Evolutionary conservation across 345 rosid species (phyloP), one percentile per base, ranked within the genome.

Genomic region (Sapria himalayana): DNA sequence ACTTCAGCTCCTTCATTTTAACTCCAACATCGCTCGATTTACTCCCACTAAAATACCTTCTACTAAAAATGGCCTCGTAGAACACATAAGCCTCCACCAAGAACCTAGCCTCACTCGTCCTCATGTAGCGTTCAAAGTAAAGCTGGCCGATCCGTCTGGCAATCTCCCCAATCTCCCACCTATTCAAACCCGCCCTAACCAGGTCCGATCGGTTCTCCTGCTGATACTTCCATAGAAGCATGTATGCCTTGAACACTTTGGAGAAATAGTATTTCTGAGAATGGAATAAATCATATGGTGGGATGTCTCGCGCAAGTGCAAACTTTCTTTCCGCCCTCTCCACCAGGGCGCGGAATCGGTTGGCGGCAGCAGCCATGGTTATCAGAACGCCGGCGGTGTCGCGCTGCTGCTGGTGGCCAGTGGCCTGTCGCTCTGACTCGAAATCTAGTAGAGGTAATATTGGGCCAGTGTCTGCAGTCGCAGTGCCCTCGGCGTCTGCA

Each of bases 101-200:
- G 20, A 84, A 91, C 63, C 86, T 59, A 22, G 74, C 71, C 54
- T 84, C 84, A 63, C 92, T 79, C 2, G 81, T 79, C 58, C 99
- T 73, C 93, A 68, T 77, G 61, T 84, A 91, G 71, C 80, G 99
- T 46, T 63, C 66, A 57, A 69, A 91, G 64, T 91, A 91, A 20
- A 91, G 76, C 78, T 91, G 99, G 19, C 95, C 95, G 75, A 91
- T 91, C 60, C 99, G 86, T 61, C 95, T 72, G 9, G 99, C 99
- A 74, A 89, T 80, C 78, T 89, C 93, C 20, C 98, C 99, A 44
- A 89, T 84, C 60, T 89, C 99, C 93, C 93, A 89, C 9, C 98
- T 81, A 56, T 73, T 71, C 41, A 84, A 57, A 15, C 98, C 98
- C n/a, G 81, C 54, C 4, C 57, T 67, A 2, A 91, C 73, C 17